These are phyloP conservation scores for Ashbya aceris DNA, from an alignment of 1,139 yeast species.

Conservation along the genomic window DNA sequence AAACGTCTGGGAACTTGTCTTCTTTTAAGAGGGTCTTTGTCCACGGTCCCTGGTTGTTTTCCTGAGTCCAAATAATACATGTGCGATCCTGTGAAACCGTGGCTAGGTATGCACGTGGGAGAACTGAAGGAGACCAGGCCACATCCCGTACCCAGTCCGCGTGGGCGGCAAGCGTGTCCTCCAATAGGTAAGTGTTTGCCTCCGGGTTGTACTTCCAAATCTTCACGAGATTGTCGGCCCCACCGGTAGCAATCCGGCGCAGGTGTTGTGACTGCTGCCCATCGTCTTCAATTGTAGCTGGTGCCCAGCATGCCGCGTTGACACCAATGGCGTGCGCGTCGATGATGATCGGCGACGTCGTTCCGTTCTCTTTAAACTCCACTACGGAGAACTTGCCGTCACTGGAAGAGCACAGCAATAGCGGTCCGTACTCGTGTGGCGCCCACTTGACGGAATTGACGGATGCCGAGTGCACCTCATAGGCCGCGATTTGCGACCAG, in stretches of 20 bases:
- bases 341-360: constrained; percentile 45
- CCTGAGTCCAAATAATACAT: constrained; percentile 88
- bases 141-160: constrained; percentile 98
- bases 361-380: constrained; percentile 86
- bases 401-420: constrained; percentile 80
- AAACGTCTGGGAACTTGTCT: constrained; percentile 89
- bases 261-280: constrained; percentile 31
- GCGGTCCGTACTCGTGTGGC: constrained; percentile 93
- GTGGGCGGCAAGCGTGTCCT: constrained; percentile 78
- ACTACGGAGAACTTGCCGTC: constrained; percentile 89
- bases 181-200: constrained; percentile 54
- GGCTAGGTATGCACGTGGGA: constrained; percentile 87
- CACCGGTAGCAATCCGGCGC: constrained; percentile 81
- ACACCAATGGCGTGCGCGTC: constrained; percentile 89
- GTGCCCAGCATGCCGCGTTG: constrained; percentile 95
- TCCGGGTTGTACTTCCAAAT: constrained; percentile 71
- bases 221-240: constrained; percentile 88
- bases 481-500: constrained; percentile 87
- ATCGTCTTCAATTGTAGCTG: constrained; percentile 34
- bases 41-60: constrained; percentile 63
- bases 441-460: constrained; percentile 96
- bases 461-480: constrained; percentile 82
- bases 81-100: constrained; percentile 96
- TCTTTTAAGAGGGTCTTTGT: constrained; percentile 62
- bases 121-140: constrained; percentile 91